Conservation (phyloP, 169 alveolate species). For the Ichthyophthirius multifiliis region DNA sequence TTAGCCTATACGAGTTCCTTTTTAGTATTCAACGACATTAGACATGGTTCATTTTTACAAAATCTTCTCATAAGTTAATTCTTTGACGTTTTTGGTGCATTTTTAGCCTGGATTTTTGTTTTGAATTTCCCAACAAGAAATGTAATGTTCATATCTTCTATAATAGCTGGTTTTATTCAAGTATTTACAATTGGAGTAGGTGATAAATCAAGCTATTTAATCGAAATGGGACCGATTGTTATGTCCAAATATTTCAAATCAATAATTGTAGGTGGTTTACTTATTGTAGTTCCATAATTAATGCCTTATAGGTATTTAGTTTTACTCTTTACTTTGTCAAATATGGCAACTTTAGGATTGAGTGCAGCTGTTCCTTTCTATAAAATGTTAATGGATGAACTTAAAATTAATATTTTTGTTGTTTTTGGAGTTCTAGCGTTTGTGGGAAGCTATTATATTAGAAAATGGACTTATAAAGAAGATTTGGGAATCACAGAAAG, state of each 20-base stretch:
- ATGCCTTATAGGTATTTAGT: neutral
- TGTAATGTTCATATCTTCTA: neutral
- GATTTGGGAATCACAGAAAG: too few species aligned
- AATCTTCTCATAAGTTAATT: neutral
- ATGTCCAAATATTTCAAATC: neutral
- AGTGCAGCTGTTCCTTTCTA: too few species aligned
- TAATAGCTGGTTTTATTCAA: neutral
- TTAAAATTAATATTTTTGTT: too few species aligned
- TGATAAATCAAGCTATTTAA: neutral
- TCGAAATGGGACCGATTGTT: neutral
- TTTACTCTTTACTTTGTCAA: neutral
- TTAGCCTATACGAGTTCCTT: neutral
- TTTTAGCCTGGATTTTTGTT: neutral
- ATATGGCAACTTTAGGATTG: too few species aligned
- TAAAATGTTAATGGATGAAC: too few species aligned
- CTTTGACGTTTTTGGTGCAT: neutral
- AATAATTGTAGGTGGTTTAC: neutral
- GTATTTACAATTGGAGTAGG: neutral
- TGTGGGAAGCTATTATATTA: too few species aligned
- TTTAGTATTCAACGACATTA: neutral
- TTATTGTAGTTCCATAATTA: neutral
- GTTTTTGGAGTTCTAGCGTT: too few species aligned
- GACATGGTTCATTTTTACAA: neutral
- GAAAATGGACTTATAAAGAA: too few species aligned
- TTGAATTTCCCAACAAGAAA: neutral